phyloP scores from a whole-genome alignment of 2,329 filamentous ascomycete genomes.

The Berkeleyomyces basicola region DNA sequence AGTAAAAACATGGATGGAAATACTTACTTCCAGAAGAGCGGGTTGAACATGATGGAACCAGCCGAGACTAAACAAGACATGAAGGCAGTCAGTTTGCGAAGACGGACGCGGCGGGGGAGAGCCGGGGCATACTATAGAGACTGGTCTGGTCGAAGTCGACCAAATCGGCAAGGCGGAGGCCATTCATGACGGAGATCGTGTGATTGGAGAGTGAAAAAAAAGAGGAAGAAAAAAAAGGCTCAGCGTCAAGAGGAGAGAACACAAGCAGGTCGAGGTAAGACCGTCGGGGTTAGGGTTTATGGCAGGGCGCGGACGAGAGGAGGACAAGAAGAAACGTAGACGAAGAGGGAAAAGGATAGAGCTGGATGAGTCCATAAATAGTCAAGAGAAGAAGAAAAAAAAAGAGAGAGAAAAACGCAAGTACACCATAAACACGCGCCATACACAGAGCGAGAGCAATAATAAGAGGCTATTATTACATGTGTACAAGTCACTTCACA shows the following conservation, averaged over 20 bases:
- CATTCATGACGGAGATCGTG: neutral
- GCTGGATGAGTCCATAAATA: too few species aligned
- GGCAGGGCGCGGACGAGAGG: too few species aligned
- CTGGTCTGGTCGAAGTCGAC: conserved; percentile 52
- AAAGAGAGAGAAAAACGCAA: neutral
- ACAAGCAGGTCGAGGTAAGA: too few species aligned
- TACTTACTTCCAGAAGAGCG: conserved; percentile 97
- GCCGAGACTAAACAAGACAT: conserved; percentile 49
- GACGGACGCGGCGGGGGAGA: conserved; percentile 8
- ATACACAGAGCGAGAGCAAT: too few species aligned
- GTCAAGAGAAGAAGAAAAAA: conserved; percentile 3
- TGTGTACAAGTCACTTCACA: neutral
- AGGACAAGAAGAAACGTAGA: too few species aligned
- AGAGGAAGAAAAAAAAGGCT: neutral
- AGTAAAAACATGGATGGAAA: conserved; percentile 2
- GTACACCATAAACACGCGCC: neutral
- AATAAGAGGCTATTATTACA: neutral
- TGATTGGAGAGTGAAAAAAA: conserved; percentile 12
- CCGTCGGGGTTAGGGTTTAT: too few species aligned
- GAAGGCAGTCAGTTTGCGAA: neutral
- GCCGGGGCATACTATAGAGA: conserved; percentile 39
- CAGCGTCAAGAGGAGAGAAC: neutral
- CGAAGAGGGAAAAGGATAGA: too few species aligned
- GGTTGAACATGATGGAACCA: conserved; percentile 78
- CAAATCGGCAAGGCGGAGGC: neutral